phyloP scores from a whole-genome alignment of 257 asterid species.

The Solanum ossicruentum region DNA sequence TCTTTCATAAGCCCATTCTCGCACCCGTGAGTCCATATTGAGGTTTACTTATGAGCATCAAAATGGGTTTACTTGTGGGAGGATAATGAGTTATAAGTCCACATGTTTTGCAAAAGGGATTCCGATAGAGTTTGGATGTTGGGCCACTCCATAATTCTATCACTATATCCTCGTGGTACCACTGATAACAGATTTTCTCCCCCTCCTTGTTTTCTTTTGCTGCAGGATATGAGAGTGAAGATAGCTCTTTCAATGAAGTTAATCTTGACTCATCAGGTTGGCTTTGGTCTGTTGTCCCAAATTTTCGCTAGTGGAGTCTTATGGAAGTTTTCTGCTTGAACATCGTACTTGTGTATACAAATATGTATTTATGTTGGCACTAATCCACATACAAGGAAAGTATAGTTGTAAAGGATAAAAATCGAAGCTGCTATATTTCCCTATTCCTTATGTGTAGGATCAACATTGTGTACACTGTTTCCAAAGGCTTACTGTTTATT shows the following conservation, averaged over 20 bases:
- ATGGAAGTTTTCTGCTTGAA: not conserved
- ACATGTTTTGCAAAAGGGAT: not conserved
- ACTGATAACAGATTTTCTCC: not conserved
- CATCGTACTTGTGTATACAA: not conserved
- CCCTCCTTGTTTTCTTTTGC: not conserved
- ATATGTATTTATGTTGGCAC: not conserved
- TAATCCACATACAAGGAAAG: not conserved
- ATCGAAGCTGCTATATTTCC: not conserved
- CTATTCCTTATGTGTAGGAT: not conserved
- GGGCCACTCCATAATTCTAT: not conserved
- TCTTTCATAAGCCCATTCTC: not conserved
- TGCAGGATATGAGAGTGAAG: conserved; percentile 90
- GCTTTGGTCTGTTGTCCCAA: not conserved
- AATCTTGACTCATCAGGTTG: conserved; percentile 84
- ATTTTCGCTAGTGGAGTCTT: not conserved
- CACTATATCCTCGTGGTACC: not conserved
- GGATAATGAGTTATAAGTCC: not conserved
- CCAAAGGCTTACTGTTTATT: not conserved
- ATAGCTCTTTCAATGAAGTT: conserved; percentile 68
- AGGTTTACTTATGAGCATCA: not conserved
- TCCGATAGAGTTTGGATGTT: not conserved
- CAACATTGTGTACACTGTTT: not conserved
- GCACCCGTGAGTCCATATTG: not conserved
- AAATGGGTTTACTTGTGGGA: not conserved
- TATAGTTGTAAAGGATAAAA: not conserved